A percentile compares a stretch with the other conserved stretches of the same genome.
These are phyloP conservation scores for Euphorbia corollata DNA, from an alignment of 441 rosid species.

Conservation along the genomic window DNA sequence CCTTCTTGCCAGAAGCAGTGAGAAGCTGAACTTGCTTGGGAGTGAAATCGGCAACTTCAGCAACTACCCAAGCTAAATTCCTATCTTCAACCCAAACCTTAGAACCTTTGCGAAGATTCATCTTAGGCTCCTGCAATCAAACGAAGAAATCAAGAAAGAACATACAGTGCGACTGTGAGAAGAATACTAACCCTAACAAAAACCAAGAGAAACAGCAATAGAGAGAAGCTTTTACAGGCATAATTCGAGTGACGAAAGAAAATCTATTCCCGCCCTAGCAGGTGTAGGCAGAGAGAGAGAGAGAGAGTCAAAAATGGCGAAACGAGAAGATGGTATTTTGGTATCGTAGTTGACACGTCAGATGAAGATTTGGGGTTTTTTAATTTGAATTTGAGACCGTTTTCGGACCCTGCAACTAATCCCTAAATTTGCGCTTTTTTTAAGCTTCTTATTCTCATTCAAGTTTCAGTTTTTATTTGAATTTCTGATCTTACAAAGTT, in stretches of 20 bases:
- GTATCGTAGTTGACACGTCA: slow-evolving; percentile 39
- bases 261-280: slow-evolving; percentile 55
- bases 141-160: not conserved
- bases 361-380: not conserved
- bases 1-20: slow-evolving; percentile 57
- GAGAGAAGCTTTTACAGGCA: slow-evolving; percentile 20
- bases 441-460: too few relatives aligned
- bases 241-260: slow-evolving; percentile 6
- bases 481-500: too few relatives aligned
- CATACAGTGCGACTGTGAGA: not conserved
- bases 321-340: slow-evolving; percentile 6
- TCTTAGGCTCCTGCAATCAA: slow-evolving; percentile 29
- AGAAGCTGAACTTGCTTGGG: slow-evolving; percentile 51
- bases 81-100: slow-evolving; percentile 86
- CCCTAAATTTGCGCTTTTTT: too few relatives aligned
- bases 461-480: too few relatives aligned
- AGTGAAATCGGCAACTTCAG: slow-evolving; percentile 44
- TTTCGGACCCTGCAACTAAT: too few relatives aligned
- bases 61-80: slow-evolving; percentile 73
- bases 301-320: slow-evolving; percentile 26
- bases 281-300: slow-evolving; percentile 12
- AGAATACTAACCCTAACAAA: slow-evolving; percentile 18
- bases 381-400: not conserved
- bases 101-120: slow-evolving; percentile 59
- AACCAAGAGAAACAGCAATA: slow-evolving; percentile 10